Evolutionary conservation across 257 asterid species (phyloP).

Genomic region (Gentiana straminea): DNA sequence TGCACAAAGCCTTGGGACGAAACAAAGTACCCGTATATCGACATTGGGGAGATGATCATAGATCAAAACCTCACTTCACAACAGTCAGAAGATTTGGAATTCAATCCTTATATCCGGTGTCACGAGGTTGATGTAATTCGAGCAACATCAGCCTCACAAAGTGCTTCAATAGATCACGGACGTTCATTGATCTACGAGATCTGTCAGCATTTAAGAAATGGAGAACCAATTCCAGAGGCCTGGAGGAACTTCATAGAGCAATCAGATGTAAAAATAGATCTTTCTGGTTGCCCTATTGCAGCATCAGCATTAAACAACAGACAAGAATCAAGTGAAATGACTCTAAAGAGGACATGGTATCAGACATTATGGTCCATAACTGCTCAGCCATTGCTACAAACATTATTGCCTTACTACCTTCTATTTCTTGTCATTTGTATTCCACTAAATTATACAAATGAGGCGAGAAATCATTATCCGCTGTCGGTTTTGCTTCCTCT

Average conservation of each 20-base stretch:
- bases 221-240: constrained; percentile 64
- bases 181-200: constrained; percentile 71
- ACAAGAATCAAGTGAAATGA: constrained; percentile 22
- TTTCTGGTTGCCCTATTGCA: constrained; percentile 71
- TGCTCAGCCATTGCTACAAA: constrained; percentile 61
- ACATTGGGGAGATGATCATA: constrained; percentile 51
- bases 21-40: constrained; percentile 42
- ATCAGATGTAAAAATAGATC: constrained; percentile 78
- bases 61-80: constrained; percentile 42
- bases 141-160: constrained; percentile 66
- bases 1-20: constrained; percentile 86
- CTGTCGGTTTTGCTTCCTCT: constrained; percentile 49
- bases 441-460: constrained; percentile 32
- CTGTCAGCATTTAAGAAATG: constrained; percentile 73
- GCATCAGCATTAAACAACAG: constrained; percentile 11
- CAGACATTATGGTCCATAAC: constrained; percentile 56
- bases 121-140: constrained; percentile 64
- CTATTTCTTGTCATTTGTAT: constrained; percentile 32
- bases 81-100: constrained; percentile 58
- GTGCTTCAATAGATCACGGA: constrained; percentile 87
- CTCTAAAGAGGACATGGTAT: constrained; percentile 46
- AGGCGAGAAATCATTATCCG: constrained; percentile 20
- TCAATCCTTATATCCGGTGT: constrained; percentile 61
- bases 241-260: constrained; percentile 77
- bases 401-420: constrained; percentile 53